Percentiles rank a stretch among this genome's conserved stretches.
Evolutionary conservation across 129 eudicot genomes (phyloP).

Genomic region (Arctium minus): DNA sequence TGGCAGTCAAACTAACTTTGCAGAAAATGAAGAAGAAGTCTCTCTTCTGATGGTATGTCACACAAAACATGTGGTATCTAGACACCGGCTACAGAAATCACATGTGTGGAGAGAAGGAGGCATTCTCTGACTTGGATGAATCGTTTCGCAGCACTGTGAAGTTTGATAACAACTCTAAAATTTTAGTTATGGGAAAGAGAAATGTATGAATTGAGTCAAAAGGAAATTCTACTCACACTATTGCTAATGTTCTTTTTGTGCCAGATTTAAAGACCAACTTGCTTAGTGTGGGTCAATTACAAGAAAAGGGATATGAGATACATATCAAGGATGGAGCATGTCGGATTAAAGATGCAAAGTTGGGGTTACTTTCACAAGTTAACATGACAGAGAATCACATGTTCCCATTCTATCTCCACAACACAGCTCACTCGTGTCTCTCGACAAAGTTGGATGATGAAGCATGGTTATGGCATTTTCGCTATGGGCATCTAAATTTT

Average conservation of each 20-base stretch:
- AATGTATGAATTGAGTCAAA: not conserved
- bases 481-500: too few species aligned
- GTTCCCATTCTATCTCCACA: too few species aligned
- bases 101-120: slow-evolving; percentile 1
- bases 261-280: too few species aligned
- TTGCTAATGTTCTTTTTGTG: not conserved
- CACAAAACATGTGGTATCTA: not conserved
- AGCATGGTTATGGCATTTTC: too few species aligned
- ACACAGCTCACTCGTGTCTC: too few species aligned
- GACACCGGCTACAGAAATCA: slow-evolving; percentile 1
- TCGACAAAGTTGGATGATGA: too few species aligned
- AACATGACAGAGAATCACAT: not conserved
- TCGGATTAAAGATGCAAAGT: too few species aligned
- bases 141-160: not conserved
- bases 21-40: not conserved
- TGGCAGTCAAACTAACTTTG: not conserved
- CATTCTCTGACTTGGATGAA: not conserved
- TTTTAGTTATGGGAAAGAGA: not conserved
- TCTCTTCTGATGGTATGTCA: not conserved
- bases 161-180: not conserved
- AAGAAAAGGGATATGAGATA: too few species aligned
- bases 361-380: not conserved
- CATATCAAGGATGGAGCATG: too few species aligned
- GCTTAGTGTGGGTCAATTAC: too few species aligned
- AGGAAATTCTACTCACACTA: not conserved